Evolutionary conservation across 495 filamentous ascomycete species (phyloP), one percentile per base, ranked within the genome.

Genomic region (Penicillium soppii): DNA sequence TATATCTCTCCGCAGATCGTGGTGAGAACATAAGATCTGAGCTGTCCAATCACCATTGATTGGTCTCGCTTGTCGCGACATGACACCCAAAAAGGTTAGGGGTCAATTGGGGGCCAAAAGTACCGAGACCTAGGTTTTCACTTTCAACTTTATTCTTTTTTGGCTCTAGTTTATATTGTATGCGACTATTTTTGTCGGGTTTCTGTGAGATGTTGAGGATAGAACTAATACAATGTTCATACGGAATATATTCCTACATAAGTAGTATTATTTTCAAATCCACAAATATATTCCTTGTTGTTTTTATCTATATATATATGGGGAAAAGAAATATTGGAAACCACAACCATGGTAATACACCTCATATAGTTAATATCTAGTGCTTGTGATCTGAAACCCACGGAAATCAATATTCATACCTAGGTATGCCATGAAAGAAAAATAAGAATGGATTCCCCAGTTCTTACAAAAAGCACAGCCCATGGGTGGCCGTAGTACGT

Each of bases 51-150:
- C 47, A 49, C 17, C 17, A 12, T 1, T 30, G 21, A 29, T 32
- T 16, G 45, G 49, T 35, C 20, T 61, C 52, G 57, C 47, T 54
- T 53, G 58, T 61, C 61, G 61, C 58, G 17, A 61, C 58, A 64
- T 64, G 21, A 23, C 41, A 37, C 54, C 58, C 29, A 36, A 56
- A 52, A n/a, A 16, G 45, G 61, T 20, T 40, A 56, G 62, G 47
- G 6, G 10, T 7, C 29, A 12, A 12, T 52, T 56, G 53, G 53
- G 53, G 54, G 54, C 50, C 50, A 49, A 49, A 25, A 40, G 47
- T 33, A 41, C 47, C 26, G 17, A 30, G 29, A 21, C 17, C 12
- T 19, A 5, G 2, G 21, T 37, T 5, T n/a, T 27, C 9, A 23
- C n/a, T 16, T 19, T 26, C 16, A 38, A 23, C 32, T 47, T 20